phyloP scores from a whole-genome alignment of 2,329 filamentous ascomycete genomes.

The Hypoxylon sp. region DNA sequence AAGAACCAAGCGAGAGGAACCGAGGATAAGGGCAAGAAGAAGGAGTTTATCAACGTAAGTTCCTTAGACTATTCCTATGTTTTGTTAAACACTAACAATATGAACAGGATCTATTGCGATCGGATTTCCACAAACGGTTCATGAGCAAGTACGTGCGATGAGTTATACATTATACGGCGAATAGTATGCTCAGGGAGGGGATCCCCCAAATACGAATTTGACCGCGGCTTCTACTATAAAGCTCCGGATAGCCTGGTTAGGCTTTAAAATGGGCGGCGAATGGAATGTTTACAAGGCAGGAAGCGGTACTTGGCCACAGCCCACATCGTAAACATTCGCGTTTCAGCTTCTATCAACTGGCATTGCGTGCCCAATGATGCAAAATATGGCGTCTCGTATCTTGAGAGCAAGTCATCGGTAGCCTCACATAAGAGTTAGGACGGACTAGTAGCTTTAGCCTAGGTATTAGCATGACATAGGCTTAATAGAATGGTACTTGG shows the following conservation, averaged over 20 bases:
- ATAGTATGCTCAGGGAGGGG: conserved; percentile 1
- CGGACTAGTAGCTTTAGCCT: not conserved
- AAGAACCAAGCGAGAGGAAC: conserved; percentile 98
- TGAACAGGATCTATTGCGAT: conserved; percentile 83
- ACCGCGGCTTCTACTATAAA: not conserved
- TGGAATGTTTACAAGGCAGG: no score
- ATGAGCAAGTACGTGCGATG: conserved; percentile 81
- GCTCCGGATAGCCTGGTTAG: no score
- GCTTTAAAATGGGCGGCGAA: no score
- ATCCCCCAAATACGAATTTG: conserved; percentile 6
- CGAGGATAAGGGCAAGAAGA: conserved; percentile 88
- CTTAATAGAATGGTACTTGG: conserved; percentile 1
- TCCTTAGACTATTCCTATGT: not conserved
- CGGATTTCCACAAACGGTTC: conserved; percentile 97
- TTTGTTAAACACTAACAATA: conserved; percentile 47
- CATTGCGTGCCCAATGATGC: not conserved
- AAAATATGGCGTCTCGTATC: not conserved
- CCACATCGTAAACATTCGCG: no score
- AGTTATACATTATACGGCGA: conserved; percentile 33
- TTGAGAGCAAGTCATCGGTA: not conserved
- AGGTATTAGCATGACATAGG: not conserved
- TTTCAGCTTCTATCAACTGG: not conserved
- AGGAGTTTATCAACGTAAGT: conserved; percentile 96
- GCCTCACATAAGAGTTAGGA: not conserved
- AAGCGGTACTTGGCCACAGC: no score